These are phyloP conservation scores for Maudiozyma turicensis DNA, from an alignment of 805 yeast species.

Conservation along the genomic window DNA sequence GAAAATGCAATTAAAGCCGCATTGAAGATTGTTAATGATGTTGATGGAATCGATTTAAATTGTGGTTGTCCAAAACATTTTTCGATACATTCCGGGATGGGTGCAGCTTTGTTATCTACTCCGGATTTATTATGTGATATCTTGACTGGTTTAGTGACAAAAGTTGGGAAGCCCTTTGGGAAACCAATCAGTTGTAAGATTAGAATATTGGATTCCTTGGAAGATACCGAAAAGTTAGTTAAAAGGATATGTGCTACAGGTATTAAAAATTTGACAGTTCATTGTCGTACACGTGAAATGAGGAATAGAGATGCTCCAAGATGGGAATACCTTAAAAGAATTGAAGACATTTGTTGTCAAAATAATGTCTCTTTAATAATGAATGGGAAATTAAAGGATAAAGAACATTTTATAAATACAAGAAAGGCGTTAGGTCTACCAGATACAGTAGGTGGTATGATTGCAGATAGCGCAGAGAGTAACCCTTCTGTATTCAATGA, in stretches of 20 bases:
- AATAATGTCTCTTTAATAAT: slow-evolving; percentile 64
- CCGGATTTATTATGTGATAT: slow-evolving; percentile 74
- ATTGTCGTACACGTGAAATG: slow-evolving; percentile 86
- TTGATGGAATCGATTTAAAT: slow-evolving; percentile 86
- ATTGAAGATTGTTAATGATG: slow-evolving; percentile 67
- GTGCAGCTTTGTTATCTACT: slow-evolving; percentile 78
- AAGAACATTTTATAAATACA: slow-evolving; percentile 43
- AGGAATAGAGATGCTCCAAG: slow-evolving; percentile 77
- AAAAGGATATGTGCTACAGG: slow-evolving; percentile 61
- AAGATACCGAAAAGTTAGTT: slow-evolving; percentile 53
- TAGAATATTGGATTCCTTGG: slow-evolving; percentile 57
- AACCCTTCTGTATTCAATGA: slow-evolving; percentile 68
- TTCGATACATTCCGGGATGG: slow-evolving; percentile 93
- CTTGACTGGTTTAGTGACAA: slow-evolving; percentile 52
- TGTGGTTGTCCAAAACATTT: slow-evolving; percentile 98
- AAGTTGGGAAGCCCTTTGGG: slow-evolving; percentile 67
- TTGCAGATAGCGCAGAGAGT: slow-evolving; percentile 81
- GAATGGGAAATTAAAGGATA: slow-evolving; percentile 64
- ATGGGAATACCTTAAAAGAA: slow-evolving; percentile 54
- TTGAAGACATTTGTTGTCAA: slow-evolving; percentile 50
- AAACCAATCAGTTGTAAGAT: slow-evolving; percentile 90
- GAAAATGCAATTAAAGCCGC: slow-evolving; percentile 87
- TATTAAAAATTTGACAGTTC: slow-evolving; percentile 75
- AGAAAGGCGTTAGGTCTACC: slow-evolving; percentile 39
- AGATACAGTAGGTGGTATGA: slow-evolving; percentile 77